Evolutionary conservation across 106 monocot genomes (phyloP).

Genomic region (Dactylorhiza incarnata): DNA sequence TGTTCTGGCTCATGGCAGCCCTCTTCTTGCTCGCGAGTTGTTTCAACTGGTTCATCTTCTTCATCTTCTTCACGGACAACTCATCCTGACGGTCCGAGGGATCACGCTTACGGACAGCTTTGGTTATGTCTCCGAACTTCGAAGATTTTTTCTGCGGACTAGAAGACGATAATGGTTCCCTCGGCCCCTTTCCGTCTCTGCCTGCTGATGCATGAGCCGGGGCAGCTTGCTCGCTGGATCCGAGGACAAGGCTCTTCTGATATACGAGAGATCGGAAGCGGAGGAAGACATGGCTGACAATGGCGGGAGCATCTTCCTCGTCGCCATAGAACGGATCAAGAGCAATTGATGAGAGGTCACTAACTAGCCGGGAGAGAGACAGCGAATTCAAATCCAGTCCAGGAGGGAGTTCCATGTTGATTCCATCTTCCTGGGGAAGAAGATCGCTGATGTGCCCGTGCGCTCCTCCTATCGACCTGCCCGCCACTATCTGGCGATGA

Average conservation of each 20-base stretch:
- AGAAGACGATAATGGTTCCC: background rate
- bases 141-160: background rate
- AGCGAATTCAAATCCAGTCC: slow-evolving; percentile 18
- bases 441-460: background rate
- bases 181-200: slow-evolving; percentile 1
- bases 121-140: background rate
- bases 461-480: too few relatives aligned
- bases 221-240: background rate
- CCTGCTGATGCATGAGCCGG: background rate
- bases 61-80: slow-evolving; percentile 5
- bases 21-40: slow-evolving; percentile 10
- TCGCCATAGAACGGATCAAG: slow-evolving; percentile 43
- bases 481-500: background rate
- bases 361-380: slow-evolving; percentile 12
- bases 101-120: slow-evolving; percentile 10
- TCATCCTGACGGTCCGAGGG: slow-evolving; percentile 20
- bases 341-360: slow-evolving; percentile 36
- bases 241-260: slow-evolving; percentile 24
- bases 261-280: slow-evolving; percentile 41
- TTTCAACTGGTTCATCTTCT: slow-evolving; percentile 12
- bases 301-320: slow-evolving; percentile 20
- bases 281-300: slow-evolving; percentile 27
- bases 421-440: background rate
- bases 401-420: slow-evolving; percentile 7
- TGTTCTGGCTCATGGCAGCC: background rate